phyloP scores from a whole-genome alignment of 805 yeast genomes.

The Candida verbasci region DNA sequence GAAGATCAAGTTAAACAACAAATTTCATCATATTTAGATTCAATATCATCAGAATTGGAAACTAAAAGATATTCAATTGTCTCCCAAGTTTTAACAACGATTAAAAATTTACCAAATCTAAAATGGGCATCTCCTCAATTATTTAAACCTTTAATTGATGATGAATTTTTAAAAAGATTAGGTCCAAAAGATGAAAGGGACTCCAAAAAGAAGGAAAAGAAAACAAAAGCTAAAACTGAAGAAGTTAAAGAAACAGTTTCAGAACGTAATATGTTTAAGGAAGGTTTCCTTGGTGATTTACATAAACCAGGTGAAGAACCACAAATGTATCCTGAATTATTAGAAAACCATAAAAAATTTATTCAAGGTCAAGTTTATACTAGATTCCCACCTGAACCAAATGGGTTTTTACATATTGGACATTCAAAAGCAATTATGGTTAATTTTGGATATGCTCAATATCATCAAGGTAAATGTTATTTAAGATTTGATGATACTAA shows the following conservation, averaged over 20 bases:
- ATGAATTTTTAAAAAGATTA: constrained; percentile 59
- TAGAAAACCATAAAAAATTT: constrained; percentile 71
- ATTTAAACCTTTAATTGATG: constrained; percentile 86
- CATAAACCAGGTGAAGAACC: constrained; percentile 96
- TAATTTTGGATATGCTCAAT: constrained; percentile 94
- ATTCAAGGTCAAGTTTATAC: constrained; percentile 85
- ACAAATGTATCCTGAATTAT: constrained; percentile 81
- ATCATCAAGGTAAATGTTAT: constrained; percentile 81
- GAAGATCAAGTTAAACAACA: constrained; percentile 57
- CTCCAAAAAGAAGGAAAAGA: constrained; percentile 62
- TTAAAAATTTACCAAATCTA: constrained; percentile 67
- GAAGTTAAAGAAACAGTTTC: constrained; percentile 8
- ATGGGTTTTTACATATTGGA: constrained; percentile 95
- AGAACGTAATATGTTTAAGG: constrained; percentile 78
- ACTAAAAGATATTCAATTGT: constrained; percentile 76
- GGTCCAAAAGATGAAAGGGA: constrained; percentile 99
- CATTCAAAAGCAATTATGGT: constrained; percentile 98
- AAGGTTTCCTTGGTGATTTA: constrained; percentile 92
- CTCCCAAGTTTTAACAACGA: constrained; percentile 71
- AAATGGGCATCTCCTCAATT: constrained; percentile 90
- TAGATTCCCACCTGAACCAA: constrained; percentile 98
- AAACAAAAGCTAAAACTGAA: constrained; percentile 16
- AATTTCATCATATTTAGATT: constrained; percentile 57
- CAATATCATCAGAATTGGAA: constrained; percentile 54
- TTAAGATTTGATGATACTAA: constrained; percentile 96